phyloP scores from a whole-genome alignment of 2,329 filamentous ascomycete species.

The Trichoderma hamatum region DNA sequence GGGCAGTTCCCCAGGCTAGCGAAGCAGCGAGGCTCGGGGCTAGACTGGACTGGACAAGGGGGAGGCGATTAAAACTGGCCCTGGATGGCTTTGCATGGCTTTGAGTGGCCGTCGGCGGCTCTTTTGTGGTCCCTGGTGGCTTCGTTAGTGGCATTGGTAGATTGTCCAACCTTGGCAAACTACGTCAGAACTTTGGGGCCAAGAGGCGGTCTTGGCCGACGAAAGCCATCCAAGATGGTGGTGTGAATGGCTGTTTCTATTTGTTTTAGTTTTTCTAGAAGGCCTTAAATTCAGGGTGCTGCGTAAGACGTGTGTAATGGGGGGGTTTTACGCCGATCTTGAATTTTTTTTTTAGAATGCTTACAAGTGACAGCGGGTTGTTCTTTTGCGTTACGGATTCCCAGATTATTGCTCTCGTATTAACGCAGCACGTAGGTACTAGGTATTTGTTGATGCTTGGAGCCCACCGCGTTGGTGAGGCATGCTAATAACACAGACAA shows the following conservation, averaged over 20 bases:
- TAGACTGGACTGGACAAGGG: slow-evolving; percentile 14
- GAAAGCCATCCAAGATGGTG: background rate
- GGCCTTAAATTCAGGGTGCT: background rate
- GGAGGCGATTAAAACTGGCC: background rate
- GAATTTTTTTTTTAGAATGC: background rate
- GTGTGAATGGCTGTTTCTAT: background rate
- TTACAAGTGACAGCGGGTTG: background rate
- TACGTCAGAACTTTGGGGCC: slow-evolving; percentile 18
- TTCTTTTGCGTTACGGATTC: background rate
- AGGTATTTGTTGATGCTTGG: background rate
- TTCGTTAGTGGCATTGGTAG: background rate
- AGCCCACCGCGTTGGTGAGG: background rate
- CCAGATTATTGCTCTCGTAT: background rate
- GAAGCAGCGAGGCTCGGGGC: background rate
- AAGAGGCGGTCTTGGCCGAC: slow-evolving; percentile 7
- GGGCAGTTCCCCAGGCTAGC: slow-evolving; percentile 18
- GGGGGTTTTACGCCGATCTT: background rate
- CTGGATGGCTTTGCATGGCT: background rate
- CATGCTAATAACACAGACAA: background rate
- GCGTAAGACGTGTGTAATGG: background rate
- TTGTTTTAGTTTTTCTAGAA: slow-evolving; percentile 5
- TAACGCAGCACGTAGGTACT: background rate
- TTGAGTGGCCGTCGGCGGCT: background rate
- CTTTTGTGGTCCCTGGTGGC: background rate
- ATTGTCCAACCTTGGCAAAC: background rate